Conservation (phyloP, 805 yeast genomes). For the Teunomyces pallodes region DNA sequence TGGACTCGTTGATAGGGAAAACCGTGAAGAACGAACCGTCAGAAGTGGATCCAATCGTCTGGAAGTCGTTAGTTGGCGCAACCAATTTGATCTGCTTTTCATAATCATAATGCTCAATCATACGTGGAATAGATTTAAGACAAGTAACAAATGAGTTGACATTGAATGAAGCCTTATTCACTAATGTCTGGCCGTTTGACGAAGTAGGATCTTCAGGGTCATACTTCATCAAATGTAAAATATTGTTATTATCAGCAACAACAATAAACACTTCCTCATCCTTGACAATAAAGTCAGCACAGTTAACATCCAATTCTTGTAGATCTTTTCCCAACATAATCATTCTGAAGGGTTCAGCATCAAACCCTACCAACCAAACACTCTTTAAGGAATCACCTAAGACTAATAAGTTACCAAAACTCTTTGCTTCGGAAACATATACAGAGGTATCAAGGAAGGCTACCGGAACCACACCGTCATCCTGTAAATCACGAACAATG, state of each 20-base stretch:
- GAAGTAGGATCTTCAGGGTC: constrained; percentile 92
- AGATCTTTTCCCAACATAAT: constrained; percentile 73
- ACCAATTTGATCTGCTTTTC: constrained; percentile 16
- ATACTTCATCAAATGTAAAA: constrained; percentile 73
- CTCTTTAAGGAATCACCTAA: constrained; percentile 80
- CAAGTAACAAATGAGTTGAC: constrained; percentile 60
- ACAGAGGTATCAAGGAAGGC: constrained; percentile 89
- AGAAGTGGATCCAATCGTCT: constrained; percentile 64
- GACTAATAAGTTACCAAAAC: constrained; percentile 77
- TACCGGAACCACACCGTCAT: constrained; percentile 87
- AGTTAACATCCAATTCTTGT: constrained; percentile 56
- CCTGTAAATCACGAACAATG: constrained; percentile 78
- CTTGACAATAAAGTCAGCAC: constrained; percentile 73
- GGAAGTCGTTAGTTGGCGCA: constrained; percentile 39
- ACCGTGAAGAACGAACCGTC: constrained; percentile 81
- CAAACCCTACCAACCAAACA: constrained; percentile 81
- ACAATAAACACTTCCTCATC: constrained; percentile 67
- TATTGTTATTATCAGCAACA: constrained; percentile 64
- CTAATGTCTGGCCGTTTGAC: constrained; percentile 70
- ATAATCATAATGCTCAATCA: constrained; percentile 30
- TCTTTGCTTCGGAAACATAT: constrained; percentile 73
- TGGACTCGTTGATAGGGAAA: constrained; percentile 69
- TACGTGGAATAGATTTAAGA: constrained; percentile 45
- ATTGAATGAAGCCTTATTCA: constrained; percentile 69
- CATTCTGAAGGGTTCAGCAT: constrained; percentile 92